Evolutionary conservation across 768 basidiomycete species (phyloP), one percentile per base, ranked within the genome.

Genomic region (Boletus eberwhitei): DNA sequence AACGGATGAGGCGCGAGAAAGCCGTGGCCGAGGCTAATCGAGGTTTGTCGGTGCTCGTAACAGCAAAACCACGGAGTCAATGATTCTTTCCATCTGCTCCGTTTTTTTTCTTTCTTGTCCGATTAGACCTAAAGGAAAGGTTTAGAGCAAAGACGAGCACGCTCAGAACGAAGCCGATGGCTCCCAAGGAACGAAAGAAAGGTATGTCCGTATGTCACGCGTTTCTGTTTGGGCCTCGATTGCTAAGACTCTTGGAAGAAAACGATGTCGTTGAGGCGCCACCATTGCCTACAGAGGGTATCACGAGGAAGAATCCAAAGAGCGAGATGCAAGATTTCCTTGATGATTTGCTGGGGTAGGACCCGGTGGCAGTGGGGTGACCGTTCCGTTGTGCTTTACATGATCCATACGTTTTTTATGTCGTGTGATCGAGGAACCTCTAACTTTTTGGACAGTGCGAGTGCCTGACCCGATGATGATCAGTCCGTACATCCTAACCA

Each of bases 1-100:
- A 90, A 32, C 75, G 79, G 35, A 72, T 93, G 75, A 79, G 71
- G 34, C 78, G 80, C 21, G 88, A 90, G 57, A 92, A 90, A 62
- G 79, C 79, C 2, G 78, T 80, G 6, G 88, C 89, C 0, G 89
- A 91, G 54, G 90, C 90, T 13, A 80, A 79, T 22, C 76, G 88
- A 77, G 90, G 90, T 88, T 50, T 41, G 75, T 63, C 26, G 9
- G 13, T 37, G 40, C 34, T 22, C 37, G 13, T 38, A 14, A 31
- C 13, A 14, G 3, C 8, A 24, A 21, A 13, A 11, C 8, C 31
- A 24, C 13, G 36, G 9, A 17, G 21, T 29, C 26, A 9, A 48
- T 49, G 14, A 40, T 17, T 2, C 1, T 40, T 47, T 19, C 8
- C 32, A 8, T 37, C 17, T 8, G 9, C 3, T 45, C 17, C 35